Base-by-base conservation (phyloP, 352 stramenopile genomes). In the Phytophthora podocarpi region DNA sequence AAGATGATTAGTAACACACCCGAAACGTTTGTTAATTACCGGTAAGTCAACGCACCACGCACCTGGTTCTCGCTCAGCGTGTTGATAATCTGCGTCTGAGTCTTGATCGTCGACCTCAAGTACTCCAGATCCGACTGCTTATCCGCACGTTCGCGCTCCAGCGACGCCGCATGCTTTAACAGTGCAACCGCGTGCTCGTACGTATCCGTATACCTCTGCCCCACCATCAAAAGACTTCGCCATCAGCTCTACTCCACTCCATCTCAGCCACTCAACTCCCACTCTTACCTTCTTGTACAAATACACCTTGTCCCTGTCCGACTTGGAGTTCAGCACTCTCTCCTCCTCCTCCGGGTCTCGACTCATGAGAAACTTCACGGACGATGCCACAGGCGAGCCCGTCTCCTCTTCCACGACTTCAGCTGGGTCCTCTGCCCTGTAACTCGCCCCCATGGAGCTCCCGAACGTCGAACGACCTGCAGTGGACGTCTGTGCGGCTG, bases 241-340 rank as follows among this genome's bases (percentile, higher is more conserved):
- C 10, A 21, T 36, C 10, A 52, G 15, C 21, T n/a, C 12, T 24
- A 35, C 11, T n/a, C 30, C 20, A 9, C 30, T n/a, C 4, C 11
- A 46, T 21, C 21, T 24, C 34, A 23, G 0, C 13, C 15, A 30
- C 12, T 5, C 12, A 16, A 15, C n/a, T n/a, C n/a, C n/a, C n/a
- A n/a, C 32, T 28, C 58, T 10, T 41, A 90, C 82, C 70, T 89
- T 89, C 39, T 93, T 91, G 80, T 89, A 93, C 36, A 93, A 56
- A 42, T 74, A 87, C 18, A 78, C 78, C 13, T 75, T 74, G 31
- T 90, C 78, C 26, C 55, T 76, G 31, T 89, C 81, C 13, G 80
- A 89, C 61, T 86, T 87, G 45, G 75, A 67, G 2, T 68, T 72
- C 21, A 80, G 65, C n/a, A 71, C 75, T 23, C 69, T 68, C 48